Percentiles rank a stretch among this genome's conserved stretches.
phyloP scores from a whole-genome alignment of 176 grass and related monocot genomes.

The Otatea glauca region DNA sequence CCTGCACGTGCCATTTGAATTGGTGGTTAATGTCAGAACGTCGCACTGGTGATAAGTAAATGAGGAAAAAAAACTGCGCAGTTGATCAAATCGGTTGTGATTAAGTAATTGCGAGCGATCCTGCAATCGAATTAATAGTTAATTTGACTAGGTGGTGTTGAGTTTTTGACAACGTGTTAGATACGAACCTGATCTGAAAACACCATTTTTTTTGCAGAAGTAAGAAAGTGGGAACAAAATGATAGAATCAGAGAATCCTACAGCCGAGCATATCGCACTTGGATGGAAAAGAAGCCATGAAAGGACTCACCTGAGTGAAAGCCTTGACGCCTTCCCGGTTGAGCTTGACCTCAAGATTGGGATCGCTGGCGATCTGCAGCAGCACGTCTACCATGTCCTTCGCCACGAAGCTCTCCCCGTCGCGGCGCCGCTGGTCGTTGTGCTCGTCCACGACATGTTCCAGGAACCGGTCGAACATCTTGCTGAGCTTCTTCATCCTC shows the following conservation, averaged over 20 bases:
- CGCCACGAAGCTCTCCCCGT: slow-evolving; percentile 63
- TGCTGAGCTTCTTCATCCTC: slow-evolving; percentile 84
- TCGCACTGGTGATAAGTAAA: neutral
- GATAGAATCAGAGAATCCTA: no score
- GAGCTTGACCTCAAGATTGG: slow-evolving; percentile 71
- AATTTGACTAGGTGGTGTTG: no score
- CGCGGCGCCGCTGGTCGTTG: slow-evolving; percentile 46
- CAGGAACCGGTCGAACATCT: slow-evolving; percentile 79
- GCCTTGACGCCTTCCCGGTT: slow-evolving; percentile 71
- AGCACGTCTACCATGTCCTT: slow-evolving; percentile 94
- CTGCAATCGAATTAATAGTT: neutral
- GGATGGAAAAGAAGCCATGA: neutral
- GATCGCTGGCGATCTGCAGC: slow-evolving; percentile 70
- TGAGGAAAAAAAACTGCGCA: neutral
- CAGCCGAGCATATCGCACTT: neutral
- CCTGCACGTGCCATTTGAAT: slow-evolving; percentile 37
- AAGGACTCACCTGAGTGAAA: slow-evolving; percentile 70
- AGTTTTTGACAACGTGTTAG: neutral
- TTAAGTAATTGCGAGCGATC: neutral
- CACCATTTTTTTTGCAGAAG: neutral
- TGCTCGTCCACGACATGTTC: slow-evolving; percentile 89
- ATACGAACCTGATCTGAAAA: neutral
- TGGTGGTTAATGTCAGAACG: neutral
- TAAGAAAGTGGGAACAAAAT: neutral
- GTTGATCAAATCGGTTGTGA: neutral